Percentiles rank a stretch among this genome's conserved stretches.
phyloP scores from a whole-genome alignment of 352 stramenopile genomes.

The Plasmopara viticola region DNA sequence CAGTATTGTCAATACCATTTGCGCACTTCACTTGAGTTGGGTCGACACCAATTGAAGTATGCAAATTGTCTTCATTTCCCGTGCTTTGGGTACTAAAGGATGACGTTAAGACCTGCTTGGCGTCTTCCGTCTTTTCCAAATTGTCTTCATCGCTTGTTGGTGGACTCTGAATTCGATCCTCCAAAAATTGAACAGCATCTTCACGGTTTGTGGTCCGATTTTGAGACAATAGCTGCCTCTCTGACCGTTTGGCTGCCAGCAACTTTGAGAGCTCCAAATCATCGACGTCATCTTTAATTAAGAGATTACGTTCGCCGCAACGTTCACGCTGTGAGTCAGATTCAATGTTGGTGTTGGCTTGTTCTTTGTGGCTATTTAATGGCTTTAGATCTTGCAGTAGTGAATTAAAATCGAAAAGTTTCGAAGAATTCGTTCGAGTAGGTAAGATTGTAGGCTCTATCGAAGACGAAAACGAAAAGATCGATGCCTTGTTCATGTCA shows the following conservation, averaged over 20 bases:
- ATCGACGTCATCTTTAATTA: slow-evolving; percentile 7
- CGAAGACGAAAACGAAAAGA: slow-evolving; percentile 28
- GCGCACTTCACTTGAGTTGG: neutral
- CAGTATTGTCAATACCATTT: too few relatives aligned
- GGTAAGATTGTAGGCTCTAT: neutral
- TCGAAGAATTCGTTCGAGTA: slow-evolving; percentile 1
- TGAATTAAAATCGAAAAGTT: slow-evolving; percentile 56
- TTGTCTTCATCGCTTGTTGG: neutral
- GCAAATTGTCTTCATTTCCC: neutral
- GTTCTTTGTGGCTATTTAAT: neutral
- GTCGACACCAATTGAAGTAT: neutral
- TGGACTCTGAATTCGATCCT: neutral
- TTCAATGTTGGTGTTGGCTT: neutral
- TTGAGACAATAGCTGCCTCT: slow-evolving; percentile 8
- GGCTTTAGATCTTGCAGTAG: slow-evolving; percentile 24
- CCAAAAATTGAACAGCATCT: neutral
- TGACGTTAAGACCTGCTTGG: neutral
- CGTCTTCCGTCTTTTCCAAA: neutral
- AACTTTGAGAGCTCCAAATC: slow-evolving; percentile 25
- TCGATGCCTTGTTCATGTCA: slow-evolving; percentile 11
- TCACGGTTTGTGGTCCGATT: neutral
- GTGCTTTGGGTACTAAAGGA: neutral
- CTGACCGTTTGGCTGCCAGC: slow-evolving; percentile 26
- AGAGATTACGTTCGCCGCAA: slow-evolving; percentile 1
- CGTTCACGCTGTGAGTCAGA: neutral